phyloP scores from a whole-genome alignment of 306 rosid species.

The Fagus sylvatica region DNA sequence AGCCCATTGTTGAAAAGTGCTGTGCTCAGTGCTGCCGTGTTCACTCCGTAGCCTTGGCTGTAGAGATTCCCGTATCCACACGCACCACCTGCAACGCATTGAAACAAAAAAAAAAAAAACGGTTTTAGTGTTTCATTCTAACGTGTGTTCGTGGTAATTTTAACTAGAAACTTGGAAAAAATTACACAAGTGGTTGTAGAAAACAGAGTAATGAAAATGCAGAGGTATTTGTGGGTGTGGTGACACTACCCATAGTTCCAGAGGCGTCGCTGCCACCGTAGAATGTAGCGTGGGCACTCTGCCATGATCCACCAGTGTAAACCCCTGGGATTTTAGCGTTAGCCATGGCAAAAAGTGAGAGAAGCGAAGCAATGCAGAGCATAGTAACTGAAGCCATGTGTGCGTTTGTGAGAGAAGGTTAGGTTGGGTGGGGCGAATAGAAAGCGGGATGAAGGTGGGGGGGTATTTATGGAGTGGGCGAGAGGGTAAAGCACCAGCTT shows the following conservation, averaged over 20 bases:
- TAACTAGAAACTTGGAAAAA: background rate
- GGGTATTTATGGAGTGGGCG: conserved; percentile 72
- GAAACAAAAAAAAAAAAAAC: background rate
- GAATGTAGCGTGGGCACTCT: conserved; percentile 90
- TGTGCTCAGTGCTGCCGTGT: conserved; percentile 91
- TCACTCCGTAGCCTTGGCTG: conserved; percentile 95
- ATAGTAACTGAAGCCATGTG: conserved; percentile 51
- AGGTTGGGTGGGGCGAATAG: conserved; percentile 36
- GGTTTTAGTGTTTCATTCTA: background rate
- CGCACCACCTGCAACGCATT: conserved; percentile 64
- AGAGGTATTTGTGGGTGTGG: background rate
- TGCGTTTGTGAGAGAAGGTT: background rate
- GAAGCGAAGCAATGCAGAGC: conserved; percentile 52
- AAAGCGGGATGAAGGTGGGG: conserved; percentile 34
- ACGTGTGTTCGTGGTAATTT: background rate
- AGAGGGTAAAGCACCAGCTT: background rate
- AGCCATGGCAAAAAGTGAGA: conserved; percentile 41
- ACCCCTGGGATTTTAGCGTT: conserved; percentile 76
- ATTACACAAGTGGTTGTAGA: background rate
- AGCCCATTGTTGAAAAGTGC: conserved; percentile 88
- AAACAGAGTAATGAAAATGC: background rate
- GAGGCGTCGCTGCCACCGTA: conserved; percentile 98
- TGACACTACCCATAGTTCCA: conserved; percentile 82
- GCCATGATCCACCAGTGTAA: conserved; percentile 73
- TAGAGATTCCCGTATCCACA: conserved; percentile 94